phyloP scores from a whole-genome alignment of 2,329 filamentous ascomycete species.

The Neonectria hederae region DNA sequence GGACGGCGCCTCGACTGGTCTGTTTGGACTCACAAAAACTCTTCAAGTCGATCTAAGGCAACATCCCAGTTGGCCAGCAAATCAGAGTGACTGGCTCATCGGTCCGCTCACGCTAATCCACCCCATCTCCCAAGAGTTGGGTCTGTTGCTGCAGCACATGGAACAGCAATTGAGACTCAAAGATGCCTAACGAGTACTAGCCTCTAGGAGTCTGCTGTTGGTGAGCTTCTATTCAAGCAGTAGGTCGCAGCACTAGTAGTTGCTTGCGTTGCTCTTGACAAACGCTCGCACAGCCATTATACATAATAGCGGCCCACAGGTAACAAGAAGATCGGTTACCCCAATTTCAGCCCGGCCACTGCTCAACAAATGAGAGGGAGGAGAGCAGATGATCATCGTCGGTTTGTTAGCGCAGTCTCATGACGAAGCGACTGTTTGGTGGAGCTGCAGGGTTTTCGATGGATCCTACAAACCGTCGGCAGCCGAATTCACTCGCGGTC shows the following conservation, averaged over 20 bases:
- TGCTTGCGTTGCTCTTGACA: too few relatives aligned
- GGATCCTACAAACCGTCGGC: conserved; percentile 1
- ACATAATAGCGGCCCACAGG: background rate
- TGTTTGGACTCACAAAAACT: conserved; percentile 3
- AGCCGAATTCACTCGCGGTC: background rate
- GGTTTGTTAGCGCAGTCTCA: conserved; percentile 2
- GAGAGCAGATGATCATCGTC: background rate
- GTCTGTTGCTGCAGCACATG: conserved; percentile 15
- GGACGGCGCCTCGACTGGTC: conserved; percentile 5
- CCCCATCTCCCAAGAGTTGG: conserved; percentile 9
- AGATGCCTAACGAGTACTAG: background rate
- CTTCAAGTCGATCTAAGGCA: conserved; percentile 1
- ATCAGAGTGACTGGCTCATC: conserved; percentile 6
- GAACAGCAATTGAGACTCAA: background rate
- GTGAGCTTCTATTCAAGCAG: background rate
- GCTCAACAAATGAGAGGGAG: background rate
- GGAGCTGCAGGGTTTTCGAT: conserved; percentile 4
- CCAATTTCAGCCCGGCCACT: background rate
- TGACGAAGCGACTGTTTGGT: background rate
- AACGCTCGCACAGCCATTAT: background rate
- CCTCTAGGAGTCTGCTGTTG: background rate
- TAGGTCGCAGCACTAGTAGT: too few relatives aligned
- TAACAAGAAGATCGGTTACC: background rate
- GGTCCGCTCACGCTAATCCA: conserved; percentile 1
- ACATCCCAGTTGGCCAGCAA: background rate